Percentiles rank a stretch among this genome's conserved stretches.
Conservation (phyloP, 352 stramenopile species). For the Plasmopara muralis region DNA sequence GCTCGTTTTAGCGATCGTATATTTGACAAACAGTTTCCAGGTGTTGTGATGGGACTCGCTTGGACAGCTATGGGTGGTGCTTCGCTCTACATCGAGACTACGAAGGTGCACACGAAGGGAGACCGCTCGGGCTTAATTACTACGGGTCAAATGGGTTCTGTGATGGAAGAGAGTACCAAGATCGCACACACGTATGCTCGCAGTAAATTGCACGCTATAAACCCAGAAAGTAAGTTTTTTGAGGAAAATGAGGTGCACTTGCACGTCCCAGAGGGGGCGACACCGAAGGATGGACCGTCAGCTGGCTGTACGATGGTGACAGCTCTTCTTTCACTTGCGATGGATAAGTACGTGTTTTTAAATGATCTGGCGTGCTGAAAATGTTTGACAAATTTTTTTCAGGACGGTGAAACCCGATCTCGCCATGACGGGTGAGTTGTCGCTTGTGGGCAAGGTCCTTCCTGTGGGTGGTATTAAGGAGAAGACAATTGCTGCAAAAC, state of each 20-base stretch:
- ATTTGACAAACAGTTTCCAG: slow-evolving; percentile 91
- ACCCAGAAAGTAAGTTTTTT: slow-evolving; percentile 90
- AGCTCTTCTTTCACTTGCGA: slow-evolving; percentile 92
- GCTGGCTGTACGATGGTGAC: slow-evolving; percentile 98
- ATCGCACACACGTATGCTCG: slow-evolving; percentile 94
- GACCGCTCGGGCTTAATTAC: slow-evolving; percentile 58
- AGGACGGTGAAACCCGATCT: slow-evolving; percentile 91
- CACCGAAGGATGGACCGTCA: slow-evolving; percentile 97
- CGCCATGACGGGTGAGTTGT: slow-evolving; percentile 97
- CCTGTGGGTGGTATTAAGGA: slow-evolving; percentile 99
- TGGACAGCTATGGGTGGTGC: slow-evolving; percentile 98
- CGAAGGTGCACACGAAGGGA: slow-evolving; percentile 58
- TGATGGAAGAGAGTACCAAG: slow-evolving; percentile 98
- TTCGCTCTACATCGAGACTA: slow-evolving; percentile 98
- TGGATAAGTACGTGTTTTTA: slow-evolving; percentile 72
- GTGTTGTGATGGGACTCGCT: slow-evolving; percentile 98
- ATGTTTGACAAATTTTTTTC: slow-evolving; percentile 10
- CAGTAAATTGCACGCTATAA: slow-evolving; percentile 62
- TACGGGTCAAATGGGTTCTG: slow-evolving; percentile 96
- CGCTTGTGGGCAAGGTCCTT: slow-evolving; percentile 97
- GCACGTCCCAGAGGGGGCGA: slow-evolving; percentile 97
- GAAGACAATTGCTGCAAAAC: slow-evolving; percentile 97
- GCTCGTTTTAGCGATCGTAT: slow-evolving; percentile 79
- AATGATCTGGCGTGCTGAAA: neutral
- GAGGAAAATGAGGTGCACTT: slow-evolving; percentile 95